Conservation (phyloP, 2,329 filamentous ascomycete genomes). For the Alternaria metachromatica region DNA sequence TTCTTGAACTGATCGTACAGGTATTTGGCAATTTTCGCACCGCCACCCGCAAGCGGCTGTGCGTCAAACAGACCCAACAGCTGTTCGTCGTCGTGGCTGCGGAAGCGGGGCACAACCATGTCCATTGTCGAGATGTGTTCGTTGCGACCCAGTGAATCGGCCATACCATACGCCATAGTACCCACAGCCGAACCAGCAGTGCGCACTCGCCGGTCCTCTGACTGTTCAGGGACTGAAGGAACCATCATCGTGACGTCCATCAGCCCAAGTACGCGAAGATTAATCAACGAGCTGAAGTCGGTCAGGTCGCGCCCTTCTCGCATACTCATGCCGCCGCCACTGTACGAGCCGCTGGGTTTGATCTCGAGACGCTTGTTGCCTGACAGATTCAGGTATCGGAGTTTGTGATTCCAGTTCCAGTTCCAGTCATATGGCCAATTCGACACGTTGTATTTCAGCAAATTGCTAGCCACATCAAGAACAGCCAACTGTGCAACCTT, state of each 20-base stretch:
- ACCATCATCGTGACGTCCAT: constrained; percentile 98
- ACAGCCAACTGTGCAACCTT: constrained; percentile 91
- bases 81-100: constrained; percentile 87
- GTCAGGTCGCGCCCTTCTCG: constrained; percentile 74
- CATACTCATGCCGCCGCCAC: constrained; percentile 53
- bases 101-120: constrained; percentile 90
- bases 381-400: constrained; percentile 94
- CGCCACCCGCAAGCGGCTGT: constrained; percentile 83
- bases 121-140: constrained; percentile 96
- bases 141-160: constrained; percentile 88
- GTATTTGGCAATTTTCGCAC: constrained; percentile 95
- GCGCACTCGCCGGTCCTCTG: constrained; percentile 90
- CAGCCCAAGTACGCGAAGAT: constrained; percentile 85
- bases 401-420: constrained; percentile 96
- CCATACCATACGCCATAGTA: constrained; percentile 94
- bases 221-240: constrained; percentile 92
- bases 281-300: constrained; percentile 84
- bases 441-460: constrained; percentile 96
- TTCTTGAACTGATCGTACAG: constrained; percentile 94
- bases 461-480: constrained; percentile 93
- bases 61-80: constrained; percentile 96
- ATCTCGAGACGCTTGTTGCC: constrained; percentile 97
- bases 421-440: constrained; percentile 99
- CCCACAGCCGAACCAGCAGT: constrained; percentile 96
- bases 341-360: constrained; percentile 67